These are phyloP conservation scores for Agrocybe chaxingu DNA, from an alignment of 768 basidiomycete species.

Conservation along the genomic window DNA sequence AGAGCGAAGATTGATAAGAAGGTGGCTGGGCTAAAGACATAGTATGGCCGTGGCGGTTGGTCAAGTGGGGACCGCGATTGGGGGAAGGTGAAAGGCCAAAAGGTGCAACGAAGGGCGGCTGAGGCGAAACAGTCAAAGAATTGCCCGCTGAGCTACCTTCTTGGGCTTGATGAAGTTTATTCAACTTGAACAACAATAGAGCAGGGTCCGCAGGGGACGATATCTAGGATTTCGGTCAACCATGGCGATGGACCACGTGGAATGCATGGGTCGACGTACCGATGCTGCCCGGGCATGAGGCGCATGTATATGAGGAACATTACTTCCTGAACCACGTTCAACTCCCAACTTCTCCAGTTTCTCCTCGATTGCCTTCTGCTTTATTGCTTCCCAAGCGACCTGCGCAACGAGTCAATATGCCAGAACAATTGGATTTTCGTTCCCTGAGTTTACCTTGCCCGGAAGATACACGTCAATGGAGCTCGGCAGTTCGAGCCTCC, in stretches of 20 bases:
- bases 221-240: constrained; percentile 45
- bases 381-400: constrained; percentile 74
- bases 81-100: constrained; percentile 51
- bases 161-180: constrained; percentile 78
- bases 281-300: constrained; percentile 84
- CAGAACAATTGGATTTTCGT: constrained; percentile 5
- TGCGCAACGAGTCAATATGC: constrained; percentile 24
- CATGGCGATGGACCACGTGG: constrained; percentile 20
- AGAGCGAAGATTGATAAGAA: constrained; percentile 35
- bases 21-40: constrained; percentile 68
- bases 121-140: constrained; percentile 65
- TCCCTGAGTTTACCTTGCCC: constrained; percentile 55
- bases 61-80: constrained; percentile 31
- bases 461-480: constrained; percentile 82
- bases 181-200: constrained; percentile 75
- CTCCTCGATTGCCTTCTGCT: constrained; percentile 71
- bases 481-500: constrained; percentile 54
- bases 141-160: constrained; percentile 42
- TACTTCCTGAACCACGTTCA: constrained; percentile 58
- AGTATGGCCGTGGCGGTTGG: constrained; percentile 66
- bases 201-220: constrained; percentile 90
- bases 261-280: constrained; percentile 43
- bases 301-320: constrained; percentile 59
- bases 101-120: constrained; percentile 42
- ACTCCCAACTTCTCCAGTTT: constrained; percentile 80